phyloP scores from a whole-genome alignment of 495 filamentous ascomycete genomes.

The Halenospora varia region DNA sequence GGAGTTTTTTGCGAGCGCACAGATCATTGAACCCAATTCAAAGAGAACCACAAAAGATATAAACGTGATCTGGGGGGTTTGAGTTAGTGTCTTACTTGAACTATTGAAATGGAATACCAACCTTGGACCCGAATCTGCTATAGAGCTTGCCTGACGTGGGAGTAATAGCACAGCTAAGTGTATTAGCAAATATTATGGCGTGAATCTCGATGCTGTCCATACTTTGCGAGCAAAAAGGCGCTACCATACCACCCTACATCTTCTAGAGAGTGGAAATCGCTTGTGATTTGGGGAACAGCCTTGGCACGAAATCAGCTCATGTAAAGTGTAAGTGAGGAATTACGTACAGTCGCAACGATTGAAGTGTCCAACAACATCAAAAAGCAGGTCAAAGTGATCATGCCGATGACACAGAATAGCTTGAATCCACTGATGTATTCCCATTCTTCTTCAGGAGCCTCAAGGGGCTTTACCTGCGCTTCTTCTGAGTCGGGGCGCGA shows the following conservation, averaged over 20 bases:
- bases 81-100: background rate
- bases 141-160: constrained; percentile 45
- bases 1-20: constrained; percentile 48
- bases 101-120: background rate
- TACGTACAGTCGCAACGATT: background rate
- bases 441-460: background rate
- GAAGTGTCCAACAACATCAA: background rate
- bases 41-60: constrained; percentile 41
- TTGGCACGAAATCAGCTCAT: constrained; percentile 9
- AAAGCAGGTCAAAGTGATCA: background rate
- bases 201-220: constrained; percentile 7
- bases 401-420: background rate
- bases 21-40: constrained; percentile 51
- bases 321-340: background rate
- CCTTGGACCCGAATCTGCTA: constrained; percentile 40
- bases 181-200: background rate
- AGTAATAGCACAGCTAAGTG: constrained; percentile 37
- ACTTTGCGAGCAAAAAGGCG: constrained; percentile 39
- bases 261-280: constrained; percentile 37
- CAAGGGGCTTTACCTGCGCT: background rate
- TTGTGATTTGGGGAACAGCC: constrained; percentile 37
- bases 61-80: constrained; percentile 34
- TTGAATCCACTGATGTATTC: background rate
- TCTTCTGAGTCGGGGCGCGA: background rate
- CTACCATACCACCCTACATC: constrained; percentile 53